A percentile compares a stretch with the other conserved stretches of the same genome.
Conservation (phyloP, 345 rosid genomes). For the Hibiscus mutabilis region DNA sequence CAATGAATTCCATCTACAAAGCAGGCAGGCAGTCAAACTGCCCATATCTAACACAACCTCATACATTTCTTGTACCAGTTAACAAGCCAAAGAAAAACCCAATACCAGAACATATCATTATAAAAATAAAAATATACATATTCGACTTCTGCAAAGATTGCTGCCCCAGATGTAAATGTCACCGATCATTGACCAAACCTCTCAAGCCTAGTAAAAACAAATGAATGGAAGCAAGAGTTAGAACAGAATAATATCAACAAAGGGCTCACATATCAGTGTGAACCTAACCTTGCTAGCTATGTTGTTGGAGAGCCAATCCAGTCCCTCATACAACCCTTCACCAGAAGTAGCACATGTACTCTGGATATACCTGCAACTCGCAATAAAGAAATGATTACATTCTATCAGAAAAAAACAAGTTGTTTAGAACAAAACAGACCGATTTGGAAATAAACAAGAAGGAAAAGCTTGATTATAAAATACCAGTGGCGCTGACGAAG, state of each 20-base stretch:
- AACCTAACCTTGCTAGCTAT: slow-evolving; percentile 49
- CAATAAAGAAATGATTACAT: neutral
- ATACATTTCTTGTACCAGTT: slow-evolving; percentile 17
- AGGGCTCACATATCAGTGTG: neutral
- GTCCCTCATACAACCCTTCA: slow-evolving; percentile 72
- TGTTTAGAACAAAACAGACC: neutral
- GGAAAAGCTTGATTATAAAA: neutral
- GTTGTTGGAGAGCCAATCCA: slow-evolving; percentile 87
- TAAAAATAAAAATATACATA: neutral
- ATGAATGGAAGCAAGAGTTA: neutral
- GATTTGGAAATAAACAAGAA: neutral
- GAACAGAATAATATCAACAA: neutral
- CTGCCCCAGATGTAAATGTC: neutral
- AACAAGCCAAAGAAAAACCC: slow-evolving; percentile 8
- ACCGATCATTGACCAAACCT: neutral
- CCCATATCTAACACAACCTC: slow-evolving; percentile 10
- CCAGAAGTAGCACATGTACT: slow-evolving; percentile 76
- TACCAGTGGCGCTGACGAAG: slow-evolving; percentile 1
- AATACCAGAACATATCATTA: neutral
- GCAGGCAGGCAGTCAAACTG: slow-evolving; percentile 5
- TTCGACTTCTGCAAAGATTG: neutral
- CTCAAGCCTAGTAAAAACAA: slow-evolving; percentile 23
- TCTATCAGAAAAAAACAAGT: neutral
- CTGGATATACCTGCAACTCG: slow-evolving; percentile 58
- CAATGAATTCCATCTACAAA: slow-evolving; percentile 23